Evolutionary conservation across 257 asterid species (phyloP).

Genomic region (Nicotiana tabacum): DNA sequence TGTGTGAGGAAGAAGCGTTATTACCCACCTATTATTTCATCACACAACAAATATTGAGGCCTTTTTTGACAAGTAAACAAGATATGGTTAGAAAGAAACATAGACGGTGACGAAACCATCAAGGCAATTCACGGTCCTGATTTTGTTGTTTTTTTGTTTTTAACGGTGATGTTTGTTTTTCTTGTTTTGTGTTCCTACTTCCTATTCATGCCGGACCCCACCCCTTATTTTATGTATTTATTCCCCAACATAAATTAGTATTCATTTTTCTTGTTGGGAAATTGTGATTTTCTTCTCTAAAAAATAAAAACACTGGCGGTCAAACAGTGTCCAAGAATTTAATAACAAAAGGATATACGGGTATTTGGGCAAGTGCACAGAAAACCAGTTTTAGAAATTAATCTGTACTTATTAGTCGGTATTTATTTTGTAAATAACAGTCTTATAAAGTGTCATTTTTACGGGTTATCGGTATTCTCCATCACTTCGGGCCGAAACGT

Average conservation of each 20-base stretch:
- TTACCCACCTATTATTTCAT: not conserved
- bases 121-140: slow-evolving; percentile 26
- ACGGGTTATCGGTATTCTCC: too few relatives aligned
- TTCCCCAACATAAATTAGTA: too few relatives aligned
- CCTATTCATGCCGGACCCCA: not conserved
- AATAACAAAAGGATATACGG: not conserved
- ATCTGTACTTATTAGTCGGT: too few relatives aligned
- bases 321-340: not conserved
- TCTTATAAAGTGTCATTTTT: too few relatives aligned
- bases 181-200: not conserved
- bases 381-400: too few relatives aligned
- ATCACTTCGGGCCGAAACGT: too few relatives aligned
- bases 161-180: not conserved
- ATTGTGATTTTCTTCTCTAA: not conserved
- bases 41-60: not conserved
- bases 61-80: not conserved
- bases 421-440: too few relatives aligned
- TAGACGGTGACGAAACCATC: slow-evolving; percentile 22
- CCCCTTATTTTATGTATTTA: not conserved
- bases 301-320: not conserved
- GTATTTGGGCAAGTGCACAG: too few relatives aligned
- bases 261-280: not conserved
- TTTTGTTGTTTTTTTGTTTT: slow-evolving; percentile 14
- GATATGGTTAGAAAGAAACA: not conserved
- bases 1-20: not conserved